Evolutionary conservation across 352 stramenopile species (phyloP).

Genomic region (Phytophthora litchii): DNA sequence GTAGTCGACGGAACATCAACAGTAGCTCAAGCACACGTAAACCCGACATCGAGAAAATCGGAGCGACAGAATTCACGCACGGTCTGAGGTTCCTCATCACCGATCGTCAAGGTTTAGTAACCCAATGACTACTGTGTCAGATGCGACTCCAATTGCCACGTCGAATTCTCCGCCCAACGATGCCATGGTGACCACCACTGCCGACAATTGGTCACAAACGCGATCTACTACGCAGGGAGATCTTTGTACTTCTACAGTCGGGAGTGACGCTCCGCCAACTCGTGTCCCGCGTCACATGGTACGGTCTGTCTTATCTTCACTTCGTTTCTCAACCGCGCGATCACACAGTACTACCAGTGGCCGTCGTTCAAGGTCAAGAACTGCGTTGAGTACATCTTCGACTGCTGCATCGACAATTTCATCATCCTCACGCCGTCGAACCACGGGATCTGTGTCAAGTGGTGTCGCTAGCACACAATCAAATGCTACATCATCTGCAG

Average conservation of each 20-base stretch:
- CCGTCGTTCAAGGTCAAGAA: constrained; percentile 9
- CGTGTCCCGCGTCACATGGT: constrained; percentile 18
- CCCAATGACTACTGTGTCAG: background rate
- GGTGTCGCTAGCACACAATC: background rate
- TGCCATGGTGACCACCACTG: background rate
- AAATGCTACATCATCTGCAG: background rate
- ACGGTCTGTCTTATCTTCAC: constrained; percentile 8
- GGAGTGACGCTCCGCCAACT: background rate
- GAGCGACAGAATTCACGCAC: constrained; percentile 13
- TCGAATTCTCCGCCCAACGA: background rate
- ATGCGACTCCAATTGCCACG: background rate
- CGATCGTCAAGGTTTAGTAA: constrained; percentile 2
- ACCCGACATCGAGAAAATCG: constrained; percentile 17
- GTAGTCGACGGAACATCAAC: constrained; percentile 3
- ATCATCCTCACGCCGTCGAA: constrained; percentile 9
- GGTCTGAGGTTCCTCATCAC: constrained; percentile 6
- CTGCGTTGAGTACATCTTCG: background rate
- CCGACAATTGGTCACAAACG: background rate
- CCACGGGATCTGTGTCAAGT: background rate
- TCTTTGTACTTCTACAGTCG: constrained; percentile 4
- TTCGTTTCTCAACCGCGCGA: constrained; percentile 10
- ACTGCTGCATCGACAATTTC: background rate
- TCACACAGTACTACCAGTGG: constrained; percentile 3
- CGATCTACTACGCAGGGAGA: constrained; percentile 4
- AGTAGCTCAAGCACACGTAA: constrained; percentile 6